Conservation (phyloP, 2,329 filamentous ascomycete genomes). For the Amphichorda felina region DNA sequence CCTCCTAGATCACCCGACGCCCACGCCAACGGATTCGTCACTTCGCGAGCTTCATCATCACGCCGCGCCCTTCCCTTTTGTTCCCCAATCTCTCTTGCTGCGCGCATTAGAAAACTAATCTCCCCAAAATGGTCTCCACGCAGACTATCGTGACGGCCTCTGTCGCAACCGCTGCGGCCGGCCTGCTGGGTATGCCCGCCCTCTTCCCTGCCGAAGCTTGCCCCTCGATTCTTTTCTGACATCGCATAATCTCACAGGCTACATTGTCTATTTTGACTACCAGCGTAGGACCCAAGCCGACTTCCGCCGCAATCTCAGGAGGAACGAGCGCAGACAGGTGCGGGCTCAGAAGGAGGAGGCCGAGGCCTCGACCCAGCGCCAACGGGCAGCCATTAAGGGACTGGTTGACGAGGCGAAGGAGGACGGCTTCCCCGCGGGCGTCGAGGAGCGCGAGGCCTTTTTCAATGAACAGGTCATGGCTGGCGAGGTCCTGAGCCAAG, state of each 20-base stretch:
- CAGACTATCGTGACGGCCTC: conserved; percentile 48
- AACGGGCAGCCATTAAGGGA: conserved; percentile 62
- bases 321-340: conserved; percentile 62
- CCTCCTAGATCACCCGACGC: not conserved
- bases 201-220: not conserved
- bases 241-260: conserved; percentile 29
- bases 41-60: no score
- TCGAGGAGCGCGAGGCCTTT: conserved; percentile 89
- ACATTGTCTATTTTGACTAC: conserved; percentile 59
- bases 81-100: not conserved
- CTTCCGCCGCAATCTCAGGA: conserved; percentile 57
- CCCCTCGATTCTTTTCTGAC: not conserved
- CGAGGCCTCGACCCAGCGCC: conserved; percentile 50
- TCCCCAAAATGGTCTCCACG: conserved; percentile 31
- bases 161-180: conserved; percentile 47
- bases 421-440: conserved; percentile 80
- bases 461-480: conserved; percentile 92
- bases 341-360: conserved; percentile 63
- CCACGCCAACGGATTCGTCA: not conserved
- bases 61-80: conserved; percentile 3
- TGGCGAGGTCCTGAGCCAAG: conserved; percentile 72
- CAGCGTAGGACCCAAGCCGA: conserved; percentile 51
- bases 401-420: conserved; percentile 74
- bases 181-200: conserved; percentile 40
- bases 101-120: conserved; percentile 4